These are phyloP conservation scores for Patellifolia procumbens DNA, from an alignment of 179 eudicot species.

Conservation along the genomic window DNA sequence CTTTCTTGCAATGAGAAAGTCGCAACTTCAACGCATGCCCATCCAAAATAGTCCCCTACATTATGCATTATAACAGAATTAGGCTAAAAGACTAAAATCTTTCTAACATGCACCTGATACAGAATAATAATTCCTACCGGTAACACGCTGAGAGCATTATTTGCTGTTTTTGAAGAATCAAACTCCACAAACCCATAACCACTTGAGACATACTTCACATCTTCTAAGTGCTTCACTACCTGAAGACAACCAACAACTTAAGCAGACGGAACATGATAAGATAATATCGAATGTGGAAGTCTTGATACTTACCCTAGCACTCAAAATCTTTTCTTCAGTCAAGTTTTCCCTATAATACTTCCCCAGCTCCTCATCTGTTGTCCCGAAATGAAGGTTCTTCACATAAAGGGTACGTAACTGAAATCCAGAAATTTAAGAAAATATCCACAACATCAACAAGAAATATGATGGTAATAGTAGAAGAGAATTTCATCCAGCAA, in stretches of 20 bases:
- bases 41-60: conserved; percentile 81
- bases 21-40: conserved; percentile 76
- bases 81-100: background rate
- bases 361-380: conserved; percentile 8
- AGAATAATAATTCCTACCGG: conserved; percentile 40
- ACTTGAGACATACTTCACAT: conserved; percentile 63
- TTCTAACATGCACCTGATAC: background rate
- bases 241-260: conserved; percentile 15
- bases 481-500: conserved; percentile 38
- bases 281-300: background rate
- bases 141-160: conserved; percentile 56
- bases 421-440: conserved; percentile 25
- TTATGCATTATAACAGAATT: background rate
- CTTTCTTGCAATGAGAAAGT: conserved; percentile 54
- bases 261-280: background rate
- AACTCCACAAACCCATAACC: conserved; percentile 82
- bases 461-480: background rate
- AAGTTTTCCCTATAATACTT: background rate
- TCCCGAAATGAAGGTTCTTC: conserved; percentile 5
- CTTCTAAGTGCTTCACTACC: conserved; percentile 70
- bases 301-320: conserved; percentile 53
- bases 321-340: conserved; percentile 28
- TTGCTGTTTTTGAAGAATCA: conserved; percentile 62
- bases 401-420: conserved; percentile 6
- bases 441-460: background rate